Base-by-base conservation (phyloP, 108 stramenopile genomes). In the Nitzschia palea region DNA sequence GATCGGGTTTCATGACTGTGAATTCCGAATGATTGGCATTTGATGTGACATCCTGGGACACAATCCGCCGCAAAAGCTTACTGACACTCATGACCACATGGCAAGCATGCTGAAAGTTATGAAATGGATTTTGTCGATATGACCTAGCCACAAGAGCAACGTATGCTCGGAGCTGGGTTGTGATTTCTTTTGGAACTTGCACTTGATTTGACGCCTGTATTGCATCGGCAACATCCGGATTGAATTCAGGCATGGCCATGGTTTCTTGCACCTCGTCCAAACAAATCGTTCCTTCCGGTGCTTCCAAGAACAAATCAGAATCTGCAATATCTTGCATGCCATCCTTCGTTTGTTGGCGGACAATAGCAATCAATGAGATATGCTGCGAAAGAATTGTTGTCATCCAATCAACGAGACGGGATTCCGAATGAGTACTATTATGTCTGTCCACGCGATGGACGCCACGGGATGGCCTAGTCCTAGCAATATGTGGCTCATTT, bases 21-120 rank as follows among this genome's bases (percentile, higher is more conserved):
- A 32, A 40, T 34, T 60, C 27, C 9, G 36, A 10, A 5, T 26
- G 31, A 14, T 56, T n/a, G n/a, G n/a, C 55, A 17, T 17, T 43
- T 2, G 36, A 9, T 10, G 40, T n/a, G n/a, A 60, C 10, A 54
- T 67, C 63, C 9, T 56, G 50, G 8, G 48, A 37, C 4, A 62
- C 45, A 26, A 79, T 32, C 12, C 56, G 17, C 10, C 34, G 80
- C 40, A 85, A 40, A 0, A 83, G 63, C 33, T 78, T 81, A 63
- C 78, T 71, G 0, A 76, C 80, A 30, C 57, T 58, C 31, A 83
- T 67, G 22, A 71, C 73, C 17, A 86, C 86, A 44, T 71, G 52
- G 52, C 53, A 55, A 6, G 65, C 56, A 32, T 73, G 72, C 51
- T n/a, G n/a, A 18, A 83, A 70, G 51, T 80, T 80, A 68, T 82